Evolutionary conservation across 345 rosid genomes (phyloP), one percentile per base, ranked within the genome.

Genomic region (Carallia brachiata): DNA sequence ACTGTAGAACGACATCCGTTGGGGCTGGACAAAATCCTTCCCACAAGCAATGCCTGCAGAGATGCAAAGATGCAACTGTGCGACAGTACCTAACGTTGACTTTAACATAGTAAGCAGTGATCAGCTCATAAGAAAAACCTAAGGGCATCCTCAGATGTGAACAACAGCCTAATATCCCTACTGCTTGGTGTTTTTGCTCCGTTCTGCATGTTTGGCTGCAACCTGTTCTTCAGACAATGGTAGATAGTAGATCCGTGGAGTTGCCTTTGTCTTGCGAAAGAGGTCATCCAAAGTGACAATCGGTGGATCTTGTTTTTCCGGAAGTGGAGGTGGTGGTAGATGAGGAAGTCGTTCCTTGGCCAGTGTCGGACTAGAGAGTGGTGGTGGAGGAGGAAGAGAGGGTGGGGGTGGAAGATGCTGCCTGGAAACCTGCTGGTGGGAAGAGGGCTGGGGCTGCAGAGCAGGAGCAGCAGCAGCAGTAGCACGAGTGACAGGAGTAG

Each of bases 191-290:
- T 57, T 75, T 73, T 72, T 82, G 9, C 80, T 80, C 63, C 39
- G 78, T 3, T 87, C 80, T 17, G 84, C 86, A 70, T 73, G 87
- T 76, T 96, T 92, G n/a, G 84, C 88, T 31, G 92, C 89, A 72
- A 88, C 98, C 80, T 89, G 89, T 23, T 89, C 92, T 55, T 96
- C 99, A 12, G 98, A 87, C 75, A 96, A 75, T 37, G 98, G 99
- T 71, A 96, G 75, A 80, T 90, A 96, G 75, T 96, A 96, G 75
- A 96, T 92, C 73, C 97, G 84, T n/a, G 99, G 99, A 58, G 90
- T 82, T 70, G 98, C 91, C 69, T 85, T 90, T 61, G 98, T 96
- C 84, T 96, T 96, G 79, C 86, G 82, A 69, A 96, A 96, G 67
- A 96, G 95, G 77, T 92, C 98, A 75, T 96, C 98, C 16, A 92